phyloP scores from a whole-genome alignment of 1,139 yeast species.

The Nakaseomyces delphensis region DNA sequence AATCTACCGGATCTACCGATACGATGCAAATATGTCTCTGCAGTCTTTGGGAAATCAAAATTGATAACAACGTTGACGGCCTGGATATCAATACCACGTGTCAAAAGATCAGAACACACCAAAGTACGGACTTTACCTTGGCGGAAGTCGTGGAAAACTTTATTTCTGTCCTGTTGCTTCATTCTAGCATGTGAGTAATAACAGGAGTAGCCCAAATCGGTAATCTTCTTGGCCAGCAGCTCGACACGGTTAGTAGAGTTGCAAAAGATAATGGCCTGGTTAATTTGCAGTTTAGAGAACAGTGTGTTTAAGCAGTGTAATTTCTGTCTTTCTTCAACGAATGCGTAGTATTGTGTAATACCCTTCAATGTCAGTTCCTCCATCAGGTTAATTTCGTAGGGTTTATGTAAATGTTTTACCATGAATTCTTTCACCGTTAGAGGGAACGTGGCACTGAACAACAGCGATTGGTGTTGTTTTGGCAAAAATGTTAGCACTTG shows the following conservation, averaged over 20 bases:
- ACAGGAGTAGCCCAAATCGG: constrained; percentile 94
- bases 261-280: constrained; percentile 93
- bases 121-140: constrained; percentile 96
- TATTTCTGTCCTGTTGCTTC: constrained; percentile 96
- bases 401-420: constrained; percentile 84
- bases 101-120: constrained; percentile 91
- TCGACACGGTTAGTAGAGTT: constrained; percentile 95
- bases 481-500: constrained; percentile 84
- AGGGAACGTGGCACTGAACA: constrained; percentile 95
- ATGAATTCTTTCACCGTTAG: constrained; percentile 84
- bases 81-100: constrained; percentile 98
- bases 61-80: constrained; percentile 97
- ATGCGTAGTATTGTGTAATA: constrained; percentile 94
- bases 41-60: constrained; percentile 96
- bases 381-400: constrained; percentile 94
- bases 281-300: constrained; percentile 87
- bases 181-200: constrained; percentile 94
- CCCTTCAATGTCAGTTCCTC: constrained; percentile 94
- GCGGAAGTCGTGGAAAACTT: constrained; percentile 97
- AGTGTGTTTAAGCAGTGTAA: constrained; percentile 91
- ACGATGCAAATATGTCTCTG: constrained; percentile 95
- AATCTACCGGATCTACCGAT: constrained; percentile 99
- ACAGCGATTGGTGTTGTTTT: constrained; percentile 66
- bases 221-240: constrained; percentile 86
- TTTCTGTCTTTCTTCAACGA: constrained; percentile 93